Evolutionary conservation across 768 basidiomycete species (phyloP), one percentile per base, ranked within the genome.

Genomic region (Russula abietina): DNA sequence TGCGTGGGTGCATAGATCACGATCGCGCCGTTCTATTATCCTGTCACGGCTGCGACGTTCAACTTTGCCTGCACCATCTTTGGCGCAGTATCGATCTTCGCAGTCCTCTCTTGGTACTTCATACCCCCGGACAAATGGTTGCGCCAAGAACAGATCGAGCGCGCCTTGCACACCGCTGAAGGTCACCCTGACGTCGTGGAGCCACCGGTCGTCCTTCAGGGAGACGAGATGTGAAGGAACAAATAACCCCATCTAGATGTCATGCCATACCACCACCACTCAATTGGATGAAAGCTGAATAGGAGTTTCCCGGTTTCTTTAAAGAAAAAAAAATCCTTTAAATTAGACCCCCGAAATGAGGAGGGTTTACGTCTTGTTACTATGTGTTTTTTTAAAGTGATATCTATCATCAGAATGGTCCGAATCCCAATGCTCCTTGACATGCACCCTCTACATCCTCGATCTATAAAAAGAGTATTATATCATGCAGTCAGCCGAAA

Each of bases 1-100:
- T n/a, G n/a, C n/a, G n/a, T n/a, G n/a, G n/a, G n/a, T n/a, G n/a
- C n/a, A 22, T 64, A 90, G 90, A 86, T 89, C 65, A 84, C 88
- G 78, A 78, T 91, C 58, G 93, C 93, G 28, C 93, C 93, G 1
- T 95, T 93, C 78, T 83, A 78, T 72, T 96, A 91, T 78, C 93
- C 93, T 0, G 87, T 91, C 32, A 84, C 78, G 11, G 80, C 87
- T 0, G 73, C 82, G 62, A 87, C 80, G 1, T 92, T 95, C 79
- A 96, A 96, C 74, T 95, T 91, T 70, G 85, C 89, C 8, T 76
- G 78, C 55, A 89, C 90, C 49, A 93, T 95, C 65, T 88, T 93
- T 67, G 89, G 83, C 11, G 76, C 80, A 19, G 85, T 92, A 63
- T 89, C 91, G 3, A 76, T 94, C 64, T 88, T 92, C 66, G 93